phyloP scores from a whole-genome alignment of 2,329 filamentous ascomycete genomes.

The Clarireedia hainanense region DNA sequence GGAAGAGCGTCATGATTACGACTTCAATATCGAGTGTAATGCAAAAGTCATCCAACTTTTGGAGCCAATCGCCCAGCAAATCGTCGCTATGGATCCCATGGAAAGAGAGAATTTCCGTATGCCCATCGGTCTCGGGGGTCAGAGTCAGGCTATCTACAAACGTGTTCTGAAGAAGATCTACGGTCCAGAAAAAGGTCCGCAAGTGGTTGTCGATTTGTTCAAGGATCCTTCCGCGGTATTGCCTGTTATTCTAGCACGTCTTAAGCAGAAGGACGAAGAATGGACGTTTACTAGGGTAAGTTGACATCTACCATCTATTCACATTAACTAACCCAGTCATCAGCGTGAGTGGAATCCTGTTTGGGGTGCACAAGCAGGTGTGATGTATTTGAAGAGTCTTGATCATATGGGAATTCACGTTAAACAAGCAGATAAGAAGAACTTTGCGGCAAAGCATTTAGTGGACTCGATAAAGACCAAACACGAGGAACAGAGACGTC shows the following conservation, averaged over 20 bases:
- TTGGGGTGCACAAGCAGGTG: slow-evolving; percentile 91
- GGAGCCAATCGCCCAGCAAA: slow-evolving; percentile 86
- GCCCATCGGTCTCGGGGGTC: slow-evolving; percentile 76
- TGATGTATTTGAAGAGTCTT: slow-evolving; percentile 90
- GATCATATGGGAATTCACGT: slow-evolving; percentile 93
- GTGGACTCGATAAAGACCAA: slow-evolving; percentile 87
- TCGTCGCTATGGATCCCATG: slow-evolving; percentile 67
- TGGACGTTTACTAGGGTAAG: slow-evolving; percentile 81
- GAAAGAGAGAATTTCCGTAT: slow-evolving; percentile 72
- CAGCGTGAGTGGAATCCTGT: slow-evolving; percentile 97
- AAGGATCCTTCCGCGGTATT: slow-evolving; percentile 77
- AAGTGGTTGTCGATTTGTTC: slow-evolving; percentile 84
- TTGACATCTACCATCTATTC: background rate
- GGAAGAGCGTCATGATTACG: slow-evolving; percentile 96
- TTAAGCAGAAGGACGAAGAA: slow-evolving; percentile 95
- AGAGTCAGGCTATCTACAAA: slow-evolving; percentile 94
- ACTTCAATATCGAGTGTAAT: slow-evolving; percentile 95
- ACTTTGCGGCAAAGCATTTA: slow-evolving; percentile 82
- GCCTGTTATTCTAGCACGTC: slow-evolving; percentile 75
- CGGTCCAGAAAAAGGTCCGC: slow-evolving; percentile 70
- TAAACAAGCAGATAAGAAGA: slow-evolving; percentile 83
- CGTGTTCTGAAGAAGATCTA: slow-evolving; percentile 98
- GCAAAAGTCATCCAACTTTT: slow-evolving; percentile 92
- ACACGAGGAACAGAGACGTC: slow-evolving; percentile 79
- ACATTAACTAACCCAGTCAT: background rate